Base-by-base conservation (phyloP, 1,139 yeast species). In the Yamadazyma epiphylla region DNA sequence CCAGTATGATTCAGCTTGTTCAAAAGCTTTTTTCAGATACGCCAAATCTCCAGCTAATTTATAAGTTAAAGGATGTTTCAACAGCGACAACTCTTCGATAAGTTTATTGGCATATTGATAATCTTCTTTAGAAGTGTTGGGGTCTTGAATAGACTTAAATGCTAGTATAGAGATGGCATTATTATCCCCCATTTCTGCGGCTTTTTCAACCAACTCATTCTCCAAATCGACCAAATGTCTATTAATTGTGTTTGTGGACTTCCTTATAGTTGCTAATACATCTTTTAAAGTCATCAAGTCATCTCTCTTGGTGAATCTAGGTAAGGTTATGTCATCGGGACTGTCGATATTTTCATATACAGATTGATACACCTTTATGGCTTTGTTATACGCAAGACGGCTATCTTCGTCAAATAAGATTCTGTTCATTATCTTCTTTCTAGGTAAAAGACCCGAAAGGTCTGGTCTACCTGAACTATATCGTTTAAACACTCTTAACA, bases 161-260 rank as follows among this genome's bases (percentile, higher is more conserved):
- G 87, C 75, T 14, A 88, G 55, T 11, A 85, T 60, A 1, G 91
- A 65, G 16, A 88, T 76, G 1, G 96, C 95, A 53, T 87, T 87
- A 39, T 78, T 74, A 47, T 83, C 75, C 1, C 96, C 96, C 46
- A 77, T 46, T 46, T 85, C 94, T 0, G 95, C 95, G 6, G 95
- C 88, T 35, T 73, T 73, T 43, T 86, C 94, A 8, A 87, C 72
- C 25, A 87, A 55, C 40, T 76, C 80, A 40, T 79, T 74, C 49
- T 87, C 95, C 16, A 87, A 55, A 7, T 58, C 71, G 3, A 81
- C 60, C 27, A 82, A 53, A 44, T 77, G 59, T 32, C 51, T 68
- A 43, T 82, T 77, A 12, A 74, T 64, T 2, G 80, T 60, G 38
- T 77, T 77, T 1, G 91, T 76, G 30, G 75, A 66, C 13, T 62